phyloP scores from a whole-genome alignment of 2,329 filamentous ascomycete genomes.

The Aspergillus amoenus region DNA sequence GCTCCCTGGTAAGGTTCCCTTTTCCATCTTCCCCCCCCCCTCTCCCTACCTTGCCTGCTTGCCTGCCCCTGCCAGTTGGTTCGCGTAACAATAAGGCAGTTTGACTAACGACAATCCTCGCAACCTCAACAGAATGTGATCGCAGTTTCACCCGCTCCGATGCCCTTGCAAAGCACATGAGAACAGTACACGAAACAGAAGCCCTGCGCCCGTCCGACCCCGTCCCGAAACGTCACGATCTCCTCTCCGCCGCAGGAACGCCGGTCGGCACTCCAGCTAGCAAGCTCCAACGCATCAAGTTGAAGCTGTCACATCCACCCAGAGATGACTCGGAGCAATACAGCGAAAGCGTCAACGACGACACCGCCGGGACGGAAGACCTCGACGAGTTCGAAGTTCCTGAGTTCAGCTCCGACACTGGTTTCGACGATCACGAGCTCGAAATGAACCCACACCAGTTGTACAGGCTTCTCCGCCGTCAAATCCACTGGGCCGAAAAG shows the following conservation, averaged over 20 bases:
- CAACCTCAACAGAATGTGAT: slow-evolving; percentile 72
- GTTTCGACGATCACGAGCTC: slow-evolving; percentile 46
- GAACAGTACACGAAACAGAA: slow-evolving; percentile 97
- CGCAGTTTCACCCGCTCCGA: slow-evolving; percentile 95
- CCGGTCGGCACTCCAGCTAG: slow-evolving; percentile 29
- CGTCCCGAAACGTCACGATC: slow-evolving; percentile 40
- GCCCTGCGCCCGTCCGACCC: slow-evolving; percentile 69
- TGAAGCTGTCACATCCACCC: slow-evolving; percentile 40
- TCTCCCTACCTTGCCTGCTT: neutral
- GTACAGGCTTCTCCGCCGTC: slow-evolving; percentile 46
- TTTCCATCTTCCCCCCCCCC: neutral
- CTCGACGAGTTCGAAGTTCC: slow-evolving; percentile 35
- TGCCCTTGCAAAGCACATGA: slow-evolving; percentile 96
- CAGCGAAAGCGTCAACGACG: slow-evolving; percentile 27
- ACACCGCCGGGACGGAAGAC: slow-evolving; percentile 34
- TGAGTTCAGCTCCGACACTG: slow-evolving; percentile 42
- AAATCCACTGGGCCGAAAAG: slow-evolving; percentile 49
- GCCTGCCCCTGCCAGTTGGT: neutral
- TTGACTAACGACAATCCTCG: slow-evolving; percentile 8
- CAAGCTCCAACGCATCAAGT: slow-evolving; percentile 43
- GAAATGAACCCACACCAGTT: slow-evolving; percentile 42
- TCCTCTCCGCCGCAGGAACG: slow-evolving; percentile 27
- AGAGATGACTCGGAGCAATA: slow-evolving; percentile 31
- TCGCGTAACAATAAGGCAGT: neutral
- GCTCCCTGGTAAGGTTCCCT: slow-evolving; percentile 68